Conservation (phyloP, 306 rosid genomes). For the Purshia tridentata region DNA sequence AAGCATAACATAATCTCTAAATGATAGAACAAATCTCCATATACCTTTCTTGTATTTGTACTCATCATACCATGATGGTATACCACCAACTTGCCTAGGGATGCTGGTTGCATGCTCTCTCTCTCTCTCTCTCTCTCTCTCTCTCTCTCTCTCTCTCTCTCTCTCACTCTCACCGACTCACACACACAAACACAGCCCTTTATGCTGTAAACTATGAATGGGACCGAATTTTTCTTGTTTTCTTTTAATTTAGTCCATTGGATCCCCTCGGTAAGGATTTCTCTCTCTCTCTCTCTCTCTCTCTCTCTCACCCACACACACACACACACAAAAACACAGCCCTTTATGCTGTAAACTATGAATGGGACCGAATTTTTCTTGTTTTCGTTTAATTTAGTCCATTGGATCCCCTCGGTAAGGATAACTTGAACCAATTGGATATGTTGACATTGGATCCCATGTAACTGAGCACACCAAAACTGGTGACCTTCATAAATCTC, state of each 20-base stretch:
- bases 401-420: neutral
- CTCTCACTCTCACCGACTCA: too few relatives aligned
- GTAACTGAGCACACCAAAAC: neutral
- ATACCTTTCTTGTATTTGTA: neutral
- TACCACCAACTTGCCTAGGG: neutral
- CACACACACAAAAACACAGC: neutral
- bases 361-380: neutral
- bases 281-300: too few relatives aligned
- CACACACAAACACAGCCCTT: neutral
- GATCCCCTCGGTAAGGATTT: neutral
- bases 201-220: neutral
- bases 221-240: neutral
- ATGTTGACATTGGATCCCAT: neutral
- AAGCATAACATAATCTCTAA: neutral
- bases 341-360: neutral
- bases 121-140: too few relatives aligned
- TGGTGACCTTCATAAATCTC: neutral
- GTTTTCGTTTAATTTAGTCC: neutral
- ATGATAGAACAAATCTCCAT: conserved; percentile 9
- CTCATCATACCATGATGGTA: neutral
- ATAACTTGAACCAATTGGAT: neutral
- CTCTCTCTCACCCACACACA: too few relatives aligned
- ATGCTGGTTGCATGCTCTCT: neutral
- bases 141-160: too few relatives aligned
- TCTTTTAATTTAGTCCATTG: neutral